Base-by-base conservation (phyloP, 164 flowering plant species). In the Aristolochia contorta region DNA sequence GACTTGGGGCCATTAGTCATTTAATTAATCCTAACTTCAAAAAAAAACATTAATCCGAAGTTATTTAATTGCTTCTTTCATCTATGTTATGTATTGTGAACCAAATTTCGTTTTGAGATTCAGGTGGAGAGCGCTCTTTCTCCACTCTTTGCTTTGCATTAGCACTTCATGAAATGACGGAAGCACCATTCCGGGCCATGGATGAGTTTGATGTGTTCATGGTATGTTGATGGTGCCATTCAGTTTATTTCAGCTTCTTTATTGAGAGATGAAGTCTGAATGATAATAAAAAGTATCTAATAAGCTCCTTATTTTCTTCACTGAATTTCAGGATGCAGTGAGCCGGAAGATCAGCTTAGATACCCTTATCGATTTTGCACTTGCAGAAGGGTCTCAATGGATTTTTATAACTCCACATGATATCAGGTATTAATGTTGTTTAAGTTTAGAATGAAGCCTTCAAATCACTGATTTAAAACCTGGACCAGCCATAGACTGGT, bases 201-300 rank as follows among this genome's bases (percentile, higher is more conserved):
- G 97, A 94, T 64, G 97, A 94, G 73, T 94, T 91, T 79, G 99
- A 94, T 77, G 99, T 94, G 18, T 94, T 90, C 76, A 94, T 94
- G 97, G 99, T 94, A 75, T 56, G 27, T 22, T 22, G 27, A 5
- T 9, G 6, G 27, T 5, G 27, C 23, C 32, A 53, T 53, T 53
- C 15, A 4, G 13, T 16, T 12, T 13, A 24, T 23, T 53, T 16
- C 56, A 53, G 30, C 23, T 53, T 23, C 12, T 22, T 53, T 10
- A 6, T 16, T 9, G 16, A 53, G 27, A 1, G 14, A 22, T 22
- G 30, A 22, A 5, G 27, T 12, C 12, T 15, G 53, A 21, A 23
- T 37, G 10, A 37, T 37, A 37, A 37, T 37, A 10, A 37, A 37
- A 10, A 37, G 43, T 37, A 37, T 37, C 9, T 37, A 2, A 53